Evolutionary conservation across 192 early-diverging fungal species (phyloP).

Genomic region (Coemansia reversa): DNA sequence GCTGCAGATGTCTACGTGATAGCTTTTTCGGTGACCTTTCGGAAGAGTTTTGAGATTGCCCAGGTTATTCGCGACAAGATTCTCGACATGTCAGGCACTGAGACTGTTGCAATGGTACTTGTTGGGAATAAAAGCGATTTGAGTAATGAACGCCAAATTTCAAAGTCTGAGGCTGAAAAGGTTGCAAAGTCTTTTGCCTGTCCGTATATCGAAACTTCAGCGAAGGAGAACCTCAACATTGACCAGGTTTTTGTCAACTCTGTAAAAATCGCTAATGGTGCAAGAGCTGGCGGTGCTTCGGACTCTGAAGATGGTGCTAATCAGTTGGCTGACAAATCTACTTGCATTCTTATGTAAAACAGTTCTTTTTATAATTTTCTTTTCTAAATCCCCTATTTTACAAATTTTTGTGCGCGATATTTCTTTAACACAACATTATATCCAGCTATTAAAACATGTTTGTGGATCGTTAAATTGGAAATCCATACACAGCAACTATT

Average conservation of each 20-base stretch:
- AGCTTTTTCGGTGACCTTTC: conserved; percentile 86
- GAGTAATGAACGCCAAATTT: conserved; percentile 65
- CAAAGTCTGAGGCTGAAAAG: conserved; percentile 71
- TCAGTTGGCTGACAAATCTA: conserved; percentile 23
- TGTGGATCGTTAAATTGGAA: too few species aligned
- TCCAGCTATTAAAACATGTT: too few species aligned
- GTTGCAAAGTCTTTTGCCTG: conserved; percentile 84
- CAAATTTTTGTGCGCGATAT: not conserved
- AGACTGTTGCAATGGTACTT: conserved; percentile 86
- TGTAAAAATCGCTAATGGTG: conserved; percentile 34
- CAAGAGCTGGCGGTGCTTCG: conserved; percentile 20
- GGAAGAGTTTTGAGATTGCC: conserved; percentile 86
- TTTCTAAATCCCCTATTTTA: not conserved
- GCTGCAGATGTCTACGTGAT: conserved; percentile 94
- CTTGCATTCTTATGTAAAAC: conserved; percentile 42
- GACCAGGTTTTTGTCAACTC: conserved; percentile 50
- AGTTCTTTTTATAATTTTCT: not conserved
- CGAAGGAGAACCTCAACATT: conserved; percentile 91
- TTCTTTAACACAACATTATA: too few species aligned
- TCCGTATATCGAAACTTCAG: conserved; percentile 84
- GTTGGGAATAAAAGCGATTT: conserved; percentile 95
- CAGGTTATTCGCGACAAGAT: conserved; percentile 92
- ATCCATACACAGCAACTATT: too few species aligned
- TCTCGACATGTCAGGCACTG: conserved; percentile 83
- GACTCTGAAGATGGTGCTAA: conserved; percentile 2